Evolutionary conservation across 2,329 filamentous ascomycete genomes (phyloP).

Genomic region (Cadophora malorum): DNA sequence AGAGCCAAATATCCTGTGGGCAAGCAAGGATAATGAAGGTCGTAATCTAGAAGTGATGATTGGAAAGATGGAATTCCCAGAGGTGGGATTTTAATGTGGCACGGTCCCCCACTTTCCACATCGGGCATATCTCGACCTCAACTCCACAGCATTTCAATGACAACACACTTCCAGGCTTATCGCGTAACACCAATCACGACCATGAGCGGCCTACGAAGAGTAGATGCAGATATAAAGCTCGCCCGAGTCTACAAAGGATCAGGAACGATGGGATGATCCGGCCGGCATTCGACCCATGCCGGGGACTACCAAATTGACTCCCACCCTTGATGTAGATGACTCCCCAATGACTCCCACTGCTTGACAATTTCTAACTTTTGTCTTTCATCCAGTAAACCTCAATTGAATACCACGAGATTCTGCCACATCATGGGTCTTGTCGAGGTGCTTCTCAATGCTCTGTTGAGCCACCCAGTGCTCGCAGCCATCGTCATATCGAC

Average conservation of each 20-base stretch:
- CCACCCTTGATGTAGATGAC: constrained; percentile 20
- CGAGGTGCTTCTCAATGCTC: constrained; percentile 20
- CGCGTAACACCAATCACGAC: not conserved
- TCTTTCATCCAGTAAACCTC: not conserved
- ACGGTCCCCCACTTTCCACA: not conserved
- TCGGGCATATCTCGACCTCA: not conserved
- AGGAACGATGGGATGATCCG: not conserved
- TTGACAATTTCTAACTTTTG: not conserved
- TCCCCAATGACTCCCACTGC: constrained; percentile 17
- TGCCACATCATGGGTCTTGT: constrained; percentile 26
- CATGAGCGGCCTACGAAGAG: not conserved
- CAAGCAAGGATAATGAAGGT: not conserved
- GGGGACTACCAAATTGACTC: not conserved
- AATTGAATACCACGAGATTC: not conserved
- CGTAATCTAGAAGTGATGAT: not conserved
- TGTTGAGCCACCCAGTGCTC: constrained; percentile 24
- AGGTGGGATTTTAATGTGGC: constrained; percentile 6
- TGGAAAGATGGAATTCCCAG: not conserved
- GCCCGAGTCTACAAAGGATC: constrained; percentile 1
- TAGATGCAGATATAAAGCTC: not conserved
- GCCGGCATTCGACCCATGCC: constrained; percentile 4
- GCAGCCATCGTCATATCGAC: constrained; percentile 23
- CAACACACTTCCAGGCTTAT: constrained; percentile 3
- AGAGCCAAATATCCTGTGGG: not conserved
- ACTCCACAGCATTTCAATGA: constrained; percentile 7